phyloP scores from a whole-genome alignment of 2,329 filamentous ascomycete genomes.

The Aspergillus sp. region DNA sequence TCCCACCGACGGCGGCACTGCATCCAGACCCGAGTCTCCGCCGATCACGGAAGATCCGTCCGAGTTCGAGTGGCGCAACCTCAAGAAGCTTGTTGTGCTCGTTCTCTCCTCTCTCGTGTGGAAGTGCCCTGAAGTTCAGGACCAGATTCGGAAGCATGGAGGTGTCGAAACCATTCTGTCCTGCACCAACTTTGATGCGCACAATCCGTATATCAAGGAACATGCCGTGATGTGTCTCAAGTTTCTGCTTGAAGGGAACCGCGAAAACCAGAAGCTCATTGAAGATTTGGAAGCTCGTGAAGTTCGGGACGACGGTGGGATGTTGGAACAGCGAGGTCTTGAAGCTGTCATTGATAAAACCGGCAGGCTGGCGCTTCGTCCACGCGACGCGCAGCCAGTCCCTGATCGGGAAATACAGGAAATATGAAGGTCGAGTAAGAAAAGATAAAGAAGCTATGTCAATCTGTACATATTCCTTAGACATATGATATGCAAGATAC shows the following conservation, averaged over 20 bases:
- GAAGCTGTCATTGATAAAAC: slow-evolving; percentile 45
- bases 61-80: slow-evolving; percentile 72
- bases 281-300: slow-evolving; percentile 49
- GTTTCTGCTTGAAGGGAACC: slow-evolving; percentile 58
- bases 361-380: slow-evolving; percentile 43
- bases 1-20: slow-evolving; percentile 42
- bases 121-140: slow-evolving; percentile 80
- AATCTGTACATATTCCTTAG: background rate
- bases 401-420: background rate
- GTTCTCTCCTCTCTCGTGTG: slow-evolving; percentile 88
- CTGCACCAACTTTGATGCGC: slow-evolving; percentile 86
- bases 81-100: slow-evolving; percentile 89
- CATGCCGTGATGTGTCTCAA: slow-evolving; percentile 87
- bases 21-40: slow-evolving; percentile 47
- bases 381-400: slow-evolving; percentile 27
- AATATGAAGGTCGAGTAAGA: background rate
- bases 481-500: background rate
- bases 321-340: slow-evolving; percentile 43
- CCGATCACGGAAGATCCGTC: slow-evolving; percentile 61
- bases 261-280: slow-evolving; percentile 55
- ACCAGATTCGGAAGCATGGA: slow-evolving; percentile 80
- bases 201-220: slow-evolving; percentile 93
- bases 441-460: background rate
- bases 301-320: slow-evolving; percentile 40
- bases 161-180: slow-evolving; percentile 86